Evolutionary conservation across 176 grass and related monocot genomes (phyloP), one percentile per base, ranked within the genome.

Genomic region (Chloris gayana): DNA sequence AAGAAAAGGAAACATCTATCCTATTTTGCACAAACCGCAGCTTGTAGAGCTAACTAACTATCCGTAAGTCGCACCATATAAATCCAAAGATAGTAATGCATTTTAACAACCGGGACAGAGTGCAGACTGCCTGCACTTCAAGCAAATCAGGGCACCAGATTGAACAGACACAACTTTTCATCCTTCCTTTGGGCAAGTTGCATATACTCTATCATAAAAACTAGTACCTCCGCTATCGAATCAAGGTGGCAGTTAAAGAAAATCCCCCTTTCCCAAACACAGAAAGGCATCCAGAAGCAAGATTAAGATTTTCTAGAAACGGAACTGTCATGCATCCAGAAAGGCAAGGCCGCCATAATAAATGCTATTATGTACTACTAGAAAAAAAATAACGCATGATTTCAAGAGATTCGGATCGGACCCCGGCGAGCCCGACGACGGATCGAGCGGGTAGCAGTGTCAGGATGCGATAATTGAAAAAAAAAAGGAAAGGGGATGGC

Each of bases 361-460:
- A 72, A 73, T 25, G 39, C 26, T 5, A 64, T 12, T 25, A 12
- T 56, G 19, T 37, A 37, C 37, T 37, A 67, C 19, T 46, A 25
- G 15, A 64, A 56, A 22, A 81, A 45, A 78, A 78, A 27, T 14
- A 4, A 22, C 15, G 37, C 69, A 38, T 18, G 63, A 10, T 35
- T 74, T 76, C 30, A 14, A 2, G 39, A 11, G 75, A 85, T 87
- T 34, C 64, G 66, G 82, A 70, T 72, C 74, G 30, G 62, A 18
- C 39, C 18, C 8, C 59, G 47, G 30, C 76, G 61, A 85, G 75
- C 17, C 72, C 22, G 64, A 57, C 84, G 80, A 62, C 84, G 80
- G 86, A 95, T 92, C 85, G 73, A 86, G 50, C 10, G 47, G 46
- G 31, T 14, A 25, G 70, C 70, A 27, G 51, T 56, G 76, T 45